Evolutionary conservation across 106 monocot species (phyloP).

Genomic region (Dendrobium nobile): DNA sequence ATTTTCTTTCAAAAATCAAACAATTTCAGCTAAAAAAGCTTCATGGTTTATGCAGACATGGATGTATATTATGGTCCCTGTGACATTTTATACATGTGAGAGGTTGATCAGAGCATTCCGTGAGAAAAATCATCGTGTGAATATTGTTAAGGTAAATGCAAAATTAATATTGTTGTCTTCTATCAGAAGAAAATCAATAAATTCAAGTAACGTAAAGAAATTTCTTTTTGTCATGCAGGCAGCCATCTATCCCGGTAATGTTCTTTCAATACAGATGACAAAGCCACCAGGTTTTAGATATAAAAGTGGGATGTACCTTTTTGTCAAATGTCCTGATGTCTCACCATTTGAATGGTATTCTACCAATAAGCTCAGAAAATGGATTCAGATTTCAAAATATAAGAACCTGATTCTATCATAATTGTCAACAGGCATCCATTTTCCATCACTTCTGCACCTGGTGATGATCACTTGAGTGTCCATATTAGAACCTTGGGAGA

Average conservation of each 20-base stretch:
- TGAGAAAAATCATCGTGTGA: constrained; percentile 56
- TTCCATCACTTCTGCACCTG: constrained; percentile 95
- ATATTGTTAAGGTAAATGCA: constrained; percentile 64
- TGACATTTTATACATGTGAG: constrained; percentile 67
- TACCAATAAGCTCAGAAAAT: neutral
- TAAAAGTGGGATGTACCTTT: constrained; percentile 95
- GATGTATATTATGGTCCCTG: constrained; percentile 81
- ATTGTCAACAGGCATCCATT: constrained; percentile 71
- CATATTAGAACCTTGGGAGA: constrained; percentile 93
- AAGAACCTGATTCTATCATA: neutral
- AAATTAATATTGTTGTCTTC: neutral
- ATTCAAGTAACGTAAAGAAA: neutral
- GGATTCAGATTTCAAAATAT: neutral
- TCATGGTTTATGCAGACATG: constrained; percentile 58
- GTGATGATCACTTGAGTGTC: constrained; percentile 76
- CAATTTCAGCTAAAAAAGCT: constrained; percentile 1
- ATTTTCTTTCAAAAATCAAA: neutral
- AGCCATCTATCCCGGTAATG: constrained; percentile 91
- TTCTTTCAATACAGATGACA: constrained; percentile 87
- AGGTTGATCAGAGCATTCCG: constrained; percentile 70
- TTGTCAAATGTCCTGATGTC: constrained; percentile 89
- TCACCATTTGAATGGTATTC: constrained; percentile 91
- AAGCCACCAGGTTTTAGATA: constrained; percentile 85
- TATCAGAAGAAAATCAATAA: neutral
- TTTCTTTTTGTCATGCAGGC: constrained; percentile 40